Percentiles rank a stretch among this genome's conserved stretches.
These are phyloP conservation scores for Mortierella sp. DNA, from an alignment of 371 early-diverging fungal genomes.

Conservation along the genomic window DNA sequence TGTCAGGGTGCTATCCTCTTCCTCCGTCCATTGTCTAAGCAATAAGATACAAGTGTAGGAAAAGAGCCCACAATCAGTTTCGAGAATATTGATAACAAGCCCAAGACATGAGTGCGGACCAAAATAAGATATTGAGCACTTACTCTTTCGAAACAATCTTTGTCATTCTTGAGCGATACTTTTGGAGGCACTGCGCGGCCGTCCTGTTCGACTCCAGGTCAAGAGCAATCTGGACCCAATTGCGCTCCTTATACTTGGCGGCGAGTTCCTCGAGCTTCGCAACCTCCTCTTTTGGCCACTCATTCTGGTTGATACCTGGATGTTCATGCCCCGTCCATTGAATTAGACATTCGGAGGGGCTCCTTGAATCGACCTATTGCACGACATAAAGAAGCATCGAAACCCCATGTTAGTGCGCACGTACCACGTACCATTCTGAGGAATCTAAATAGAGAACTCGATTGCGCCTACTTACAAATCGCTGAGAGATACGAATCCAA, in stretches of 20 bases:
- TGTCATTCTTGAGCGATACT: slow-evolving; percentile 64
- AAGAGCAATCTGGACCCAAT: slow-evolving; percentile 74
- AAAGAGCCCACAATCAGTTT: slow-evolving; percentile 1
- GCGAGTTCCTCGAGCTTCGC: slow-evolving; percentile 61
- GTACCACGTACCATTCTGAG: too few relatives aligned
- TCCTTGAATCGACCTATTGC: slow-evolving; percentile 67
- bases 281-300: slow-evolving; percentile 74
- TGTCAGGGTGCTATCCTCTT: slow-evolving; percentile 69
- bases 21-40: slow-evolving; percentile 65
- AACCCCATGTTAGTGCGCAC: too few relatives aligned
- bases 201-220: slow-evolving; percentile 77
- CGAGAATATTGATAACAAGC: slow-evolving; percentile 2
- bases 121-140: slow-evolving; percentile 13
- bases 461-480: slow-evolving; percentile 67
- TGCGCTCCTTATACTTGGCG: slow-evolving; percentile 51
- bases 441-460: too few relatives aligned
- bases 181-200: slow-evolving; percentile 82
- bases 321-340: slow-evolving; percentile 90
- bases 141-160: slow-evolving; percentile 57
- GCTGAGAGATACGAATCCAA: slow-evolving; percentile 74
- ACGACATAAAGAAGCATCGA: neutral
- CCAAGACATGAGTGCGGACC: neutral
- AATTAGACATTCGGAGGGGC: slow-evolving; percentile 78
- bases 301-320: slow-evolving; percentile 79
- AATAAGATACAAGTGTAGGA: neutral